Evolutionary conservation across 495 filamentous ascomycete genomes (phyloP).

Genomic region (Xylaria cubensis): DNA sequence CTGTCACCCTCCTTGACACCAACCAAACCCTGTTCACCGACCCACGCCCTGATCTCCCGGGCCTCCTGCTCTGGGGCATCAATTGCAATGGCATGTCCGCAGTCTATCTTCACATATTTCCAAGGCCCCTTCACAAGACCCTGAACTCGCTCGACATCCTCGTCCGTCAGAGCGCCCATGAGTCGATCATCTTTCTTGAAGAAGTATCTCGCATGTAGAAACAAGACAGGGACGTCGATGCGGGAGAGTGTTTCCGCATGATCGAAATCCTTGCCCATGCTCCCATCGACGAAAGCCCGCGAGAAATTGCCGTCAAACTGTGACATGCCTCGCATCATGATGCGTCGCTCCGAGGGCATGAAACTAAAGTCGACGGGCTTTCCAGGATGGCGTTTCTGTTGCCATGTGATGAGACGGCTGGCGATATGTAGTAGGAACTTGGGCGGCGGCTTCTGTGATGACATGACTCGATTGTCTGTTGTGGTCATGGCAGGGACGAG

Average conservation of each 20-base stretch:
- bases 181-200: background rate
- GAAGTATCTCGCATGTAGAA: conserved; percentile 1
- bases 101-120: conserved; percentile 4
- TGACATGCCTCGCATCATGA: background rate
- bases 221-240: background rate
- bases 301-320: conserved; percentile 5
- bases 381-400: background rate
- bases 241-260: background rate
- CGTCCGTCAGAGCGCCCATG: background rate
- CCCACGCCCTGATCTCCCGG: background rate
- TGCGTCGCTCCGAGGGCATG: background rate
- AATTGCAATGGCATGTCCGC: background rate
- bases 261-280: conserved; percentile 1
- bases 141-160: conserved; percentile 1
- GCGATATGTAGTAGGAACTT: background rate
- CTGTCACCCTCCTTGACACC: background rate
- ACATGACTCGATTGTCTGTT: background rate
- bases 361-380: conserved; percentile 2
- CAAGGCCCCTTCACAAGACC: conserved; percentile 1
- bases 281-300: background rate
- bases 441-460: conserved; percentile 2
- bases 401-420: background rate
- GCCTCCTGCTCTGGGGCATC: background rate
- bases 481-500: background rate
- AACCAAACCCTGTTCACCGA: background rate